Evolutionary conservation across 352 stramenopile genomes (phyloP), one percentile per base, ranked within the genome.

Genomic region (Pythium guiyangense): DNA sequence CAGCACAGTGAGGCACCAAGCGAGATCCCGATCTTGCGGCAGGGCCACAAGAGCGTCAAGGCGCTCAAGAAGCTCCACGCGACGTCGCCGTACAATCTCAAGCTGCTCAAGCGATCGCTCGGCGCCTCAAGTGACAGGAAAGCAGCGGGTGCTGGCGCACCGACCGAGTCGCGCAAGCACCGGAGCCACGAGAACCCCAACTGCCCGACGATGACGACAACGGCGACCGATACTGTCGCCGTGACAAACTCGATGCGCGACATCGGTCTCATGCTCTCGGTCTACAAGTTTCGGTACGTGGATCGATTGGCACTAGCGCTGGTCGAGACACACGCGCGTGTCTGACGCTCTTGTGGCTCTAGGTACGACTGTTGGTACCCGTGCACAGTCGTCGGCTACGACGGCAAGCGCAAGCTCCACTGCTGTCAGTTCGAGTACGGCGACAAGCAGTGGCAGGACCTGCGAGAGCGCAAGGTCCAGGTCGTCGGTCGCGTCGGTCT

Each of bases 311-410:
- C 12, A 43, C 14, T 17, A 46, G 49, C n/a, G 27, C 34, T 44
- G 26, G 9, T 54, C 14, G 11, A 2, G 27, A 6, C 31, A 29
- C 44, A 3, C 22, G 10, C 5, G 4, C 22, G 45, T 12, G 6
- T 35, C 31, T 35, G 6, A 27, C 52, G 3, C 56, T 20, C 1
- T 57, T 14, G 56, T 45, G 1, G 29, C 35, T 42, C 34, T 46
- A 82, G 74, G 60, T 92, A 90, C 49, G 79, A 92, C 57, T 92
- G 76, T 59, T 92, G 78, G 83, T 92, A 92, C 54, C 77, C 69
- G 49, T 92, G 83, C 69, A 88, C 70, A 2, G 63, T 92, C 42
- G 78, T 92, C 18, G 79, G 83, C 25, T 92, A 73, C 45, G 83
- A 92, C 42, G 59, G 62, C 34, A 92, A 92, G 52, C 71, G 80